Evolutionary conservation across 345 rosid genomes (phyloP).

Genomic region (Anacardium occidentale): DNA sequence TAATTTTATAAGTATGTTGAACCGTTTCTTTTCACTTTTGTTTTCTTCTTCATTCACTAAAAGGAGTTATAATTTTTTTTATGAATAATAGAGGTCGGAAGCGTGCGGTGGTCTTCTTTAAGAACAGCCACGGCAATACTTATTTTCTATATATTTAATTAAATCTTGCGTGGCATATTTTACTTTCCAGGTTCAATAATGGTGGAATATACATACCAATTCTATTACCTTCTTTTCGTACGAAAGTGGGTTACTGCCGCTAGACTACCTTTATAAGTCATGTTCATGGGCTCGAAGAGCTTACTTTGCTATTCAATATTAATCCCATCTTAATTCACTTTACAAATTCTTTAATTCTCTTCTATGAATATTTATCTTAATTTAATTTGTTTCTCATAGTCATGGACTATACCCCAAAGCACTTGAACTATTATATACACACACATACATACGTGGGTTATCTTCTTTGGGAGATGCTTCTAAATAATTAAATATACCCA

Average conservation of each 20-base stretch:
- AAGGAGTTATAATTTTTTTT: too few species aligned
- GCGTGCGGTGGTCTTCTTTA: too few species aligned
- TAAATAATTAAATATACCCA: too few species aligned
- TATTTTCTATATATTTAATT: constrained; percentile 9
- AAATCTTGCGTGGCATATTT: constrained; percentile 21
- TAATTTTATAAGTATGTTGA: background rate
- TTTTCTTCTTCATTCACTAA: background rate
- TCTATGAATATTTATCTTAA: too few species aligned
- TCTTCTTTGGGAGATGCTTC: too few species aligned
- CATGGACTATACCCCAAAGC: too few species aligned
- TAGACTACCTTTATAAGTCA: constrained; percentile 1
- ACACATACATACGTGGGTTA: too few species aligned
- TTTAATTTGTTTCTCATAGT: too few species aligned
- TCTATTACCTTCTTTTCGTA: background rate
- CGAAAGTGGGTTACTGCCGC: constrained; percentile 33
- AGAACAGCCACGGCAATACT: background rate
- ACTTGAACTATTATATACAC: too few species aligned
- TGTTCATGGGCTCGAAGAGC: constrained; percentile 33
- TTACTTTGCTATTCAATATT: background rate
- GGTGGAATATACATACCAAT: constrained; percentile 9
- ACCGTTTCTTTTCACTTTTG: constrained; percentile 10
- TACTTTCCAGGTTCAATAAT: constrained; percentile 33
- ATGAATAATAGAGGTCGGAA: too few species aligned
- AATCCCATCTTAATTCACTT: constrained; percentile 23
- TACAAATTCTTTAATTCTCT: too few species aligned